phyloP scores from a whole-genome alignment of 129 eudicot genomes.

The Escallonia herrerae region DNA sequence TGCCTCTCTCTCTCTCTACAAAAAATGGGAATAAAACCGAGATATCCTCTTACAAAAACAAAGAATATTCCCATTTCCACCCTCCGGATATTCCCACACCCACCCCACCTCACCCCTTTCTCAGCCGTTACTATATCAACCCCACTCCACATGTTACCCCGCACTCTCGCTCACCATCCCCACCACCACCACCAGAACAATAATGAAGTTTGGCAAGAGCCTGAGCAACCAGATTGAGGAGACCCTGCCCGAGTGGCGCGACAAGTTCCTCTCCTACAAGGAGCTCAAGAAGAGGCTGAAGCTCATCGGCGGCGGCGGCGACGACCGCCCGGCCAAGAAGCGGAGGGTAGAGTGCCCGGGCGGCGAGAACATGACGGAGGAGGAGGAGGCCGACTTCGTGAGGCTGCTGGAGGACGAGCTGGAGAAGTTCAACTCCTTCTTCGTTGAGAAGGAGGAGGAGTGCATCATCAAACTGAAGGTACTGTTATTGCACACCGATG shows the following conservation, averaged over 20 bases:
- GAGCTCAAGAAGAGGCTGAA: constrained; percentile 73
- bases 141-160: not conserved
- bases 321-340: constrained; percentile 3
- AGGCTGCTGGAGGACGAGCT: constrained; percentile 67
- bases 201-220: constrained; percentile 92
- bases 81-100: constrained; percentile 24
- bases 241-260: constrained; percentile 86
- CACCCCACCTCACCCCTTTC: not conserved
- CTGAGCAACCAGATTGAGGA: constrained; percentile 73
- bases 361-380: constrained; percentile 19
- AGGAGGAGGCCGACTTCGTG: constrained; percentile 61
- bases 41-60: constrained; percentile 14
- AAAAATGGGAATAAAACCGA: constrained; percentile 10
- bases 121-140: not conserved
- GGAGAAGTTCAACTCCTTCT: constrained; percentile 76
- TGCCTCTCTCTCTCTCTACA: no score
- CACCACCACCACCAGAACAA: constrained; percentile 2
- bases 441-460: constrained; percentile 85
- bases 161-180: not conserved
- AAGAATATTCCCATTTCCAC: constrained; percentile 33
- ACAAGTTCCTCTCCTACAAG: constrained; percentile 86
- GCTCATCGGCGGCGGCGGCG: constrained; percentile 26
- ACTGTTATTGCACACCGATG: not conserved
- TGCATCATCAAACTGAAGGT: constrained; percentile 83
- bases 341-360: constrained; percentile 13